Evolutionary conservation across 2,329 filamentous ascomycete genomes (phyloP), one percentile per base, ranked within the genome.

Genomic region (Thielaviopsis populi): DNA sequence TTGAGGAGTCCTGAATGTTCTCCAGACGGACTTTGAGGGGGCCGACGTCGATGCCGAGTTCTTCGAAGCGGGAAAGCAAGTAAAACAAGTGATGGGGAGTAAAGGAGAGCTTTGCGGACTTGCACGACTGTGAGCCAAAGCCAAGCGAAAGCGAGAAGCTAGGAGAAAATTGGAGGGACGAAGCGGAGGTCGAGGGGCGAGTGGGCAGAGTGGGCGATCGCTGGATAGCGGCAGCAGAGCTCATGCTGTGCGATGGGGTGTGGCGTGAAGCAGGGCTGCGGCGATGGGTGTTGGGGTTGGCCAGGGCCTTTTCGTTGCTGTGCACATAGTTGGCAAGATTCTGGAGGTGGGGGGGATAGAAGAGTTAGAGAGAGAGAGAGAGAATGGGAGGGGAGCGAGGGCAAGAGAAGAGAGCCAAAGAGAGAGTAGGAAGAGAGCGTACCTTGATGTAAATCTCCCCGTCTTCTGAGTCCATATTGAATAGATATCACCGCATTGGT

Each of bases 11-110:
- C 74, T 96, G 90, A 56, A 99, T 84, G 72, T 95, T 96, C 75
- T 99, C 94, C 69, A 97, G 78, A 41, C 94, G 87, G 66, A 99
- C 85, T 72, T 94, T 96, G 91, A 96, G 96, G 40, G 92, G 91
- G 3, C 94, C 94, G 67, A 97, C 91, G 67, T 87, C 81, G 69
- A 97, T 94, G 66, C 85, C 85, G 66, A 97, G 80, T 68, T 96
- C 92, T 76, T 96, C 91, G 74, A 97, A 96, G 63, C 91, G 89
- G 64, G 91, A 96, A 63, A 99, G 83, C 40, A 99, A 83, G 73
- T 96, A 99, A 78, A 96, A 97, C 37, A 99, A 83, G 73, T 99
- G 94, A 72, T 99, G 94, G 22, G 94, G 89, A 13, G 94, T 97
- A 68, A 99, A 80, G 46, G 91, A 91, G 69, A 99, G 79, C 76